Conservation (phyloP, 23 red algal genomes). For the Gracilaria domingensis region DNA sequence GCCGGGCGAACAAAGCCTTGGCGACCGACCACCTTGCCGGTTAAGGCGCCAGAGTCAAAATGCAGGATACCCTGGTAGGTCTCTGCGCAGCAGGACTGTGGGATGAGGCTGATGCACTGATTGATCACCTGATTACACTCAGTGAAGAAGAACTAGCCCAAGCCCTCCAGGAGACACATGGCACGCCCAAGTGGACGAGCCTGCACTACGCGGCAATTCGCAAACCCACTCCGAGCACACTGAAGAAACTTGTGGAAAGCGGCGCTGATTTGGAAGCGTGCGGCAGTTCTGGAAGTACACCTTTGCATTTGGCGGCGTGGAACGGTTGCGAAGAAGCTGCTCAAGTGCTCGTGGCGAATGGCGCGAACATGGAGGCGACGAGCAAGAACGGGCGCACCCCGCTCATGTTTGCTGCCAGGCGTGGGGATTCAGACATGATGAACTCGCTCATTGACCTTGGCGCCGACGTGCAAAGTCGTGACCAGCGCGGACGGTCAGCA, state of each 20-base stretch:
- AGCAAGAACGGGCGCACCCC: slow-evolving; percentile 39
- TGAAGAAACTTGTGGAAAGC: not conserved
- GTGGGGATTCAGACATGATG: slow-evolving; percentile 15
- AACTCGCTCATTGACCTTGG: slow-evolving; percentile 21
- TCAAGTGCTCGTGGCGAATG: not conserved
- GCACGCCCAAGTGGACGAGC: slow-evolving; percentile 12
- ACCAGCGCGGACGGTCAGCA: slow-evolving; percentile 7
- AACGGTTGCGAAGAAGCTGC: slow-evolving; percentile 2
- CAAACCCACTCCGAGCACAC: not conserved
- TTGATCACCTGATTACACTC: slow-evolving; percentile 22
- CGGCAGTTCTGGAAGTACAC: slow-evolving; percentile 26
- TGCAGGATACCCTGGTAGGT: slow-evolving; percentile 29
- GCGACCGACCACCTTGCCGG: not conserved
- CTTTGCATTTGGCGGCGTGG: slow-evolving; percentile 55
- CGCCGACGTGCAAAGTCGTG: not conserved
- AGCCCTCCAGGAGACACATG: slow-evolving; percentile 23
- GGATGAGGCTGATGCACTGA: slow-evolving; percentile 16
- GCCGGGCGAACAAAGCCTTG: not conserved
- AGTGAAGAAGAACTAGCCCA: not conserved
- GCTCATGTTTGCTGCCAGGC: slow-evolving; percentile 58
- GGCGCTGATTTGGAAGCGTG: slow-evolving; percentile 46
- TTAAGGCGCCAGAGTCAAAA: not conserved
- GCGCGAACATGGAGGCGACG: slow-evolving; percentile 27
- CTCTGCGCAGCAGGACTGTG: slow-evolving; percentile 35
- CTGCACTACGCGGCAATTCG: slow-evolving; percentile 18